These are phyloP conservation scores for Castanopsis chinensis DNA, from an alignment of 306 rosid genomes.

Conservation along the genomic window DNA sequence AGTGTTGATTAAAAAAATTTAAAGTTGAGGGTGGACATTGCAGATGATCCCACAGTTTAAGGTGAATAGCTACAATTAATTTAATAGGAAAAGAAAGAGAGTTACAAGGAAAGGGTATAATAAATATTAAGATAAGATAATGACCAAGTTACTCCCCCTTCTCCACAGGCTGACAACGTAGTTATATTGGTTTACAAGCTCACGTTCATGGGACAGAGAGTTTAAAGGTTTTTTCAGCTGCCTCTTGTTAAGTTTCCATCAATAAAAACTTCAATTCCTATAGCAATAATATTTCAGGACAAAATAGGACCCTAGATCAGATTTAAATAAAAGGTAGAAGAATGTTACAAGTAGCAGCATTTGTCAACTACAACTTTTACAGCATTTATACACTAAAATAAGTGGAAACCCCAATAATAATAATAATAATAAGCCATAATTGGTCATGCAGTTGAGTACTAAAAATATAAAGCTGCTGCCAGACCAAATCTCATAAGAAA, in stretches of 20 bases:
- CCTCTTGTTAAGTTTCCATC: slow-evolving; percentile 54
- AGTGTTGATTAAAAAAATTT: too few species aligned
- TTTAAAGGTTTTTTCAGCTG: slow-evolving; percentile 73
- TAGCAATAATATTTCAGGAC: slow-evolving; percentile 7
- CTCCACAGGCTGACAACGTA: slow-evolving; percentile 87
- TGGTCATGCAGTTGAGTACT: neutral
- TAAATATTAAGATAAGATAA: slow-evolving; percentile 10
- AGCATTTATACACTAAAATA: neutral
- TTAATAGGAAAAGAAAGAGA: neutral
- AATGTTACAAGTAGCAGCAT: neutral
- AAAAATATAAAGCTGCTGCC: neutral
- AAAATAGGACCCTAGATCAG: neutral
- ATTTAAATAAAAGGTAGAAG: neutral
- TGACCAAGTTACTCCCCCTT: slow-evolving; percentile 59
- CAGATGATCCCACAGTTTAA: too few species aligned
- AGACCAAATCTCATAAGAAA: neutral
- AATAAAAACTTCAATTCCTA: slow-evolving; percentile 14
- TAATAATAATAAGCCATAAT: neutral
- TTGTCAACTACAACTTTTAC: neutral
- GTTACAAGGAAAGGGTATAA: neutral
- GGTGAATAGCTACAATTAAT: too few species aligned
- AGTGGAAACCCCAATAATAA: neutral
- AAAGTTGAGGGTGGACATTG: too few species aligned
- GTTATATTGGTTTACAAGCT: slow-evolving; percentile 70
- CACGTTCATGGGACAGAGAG: slow-evolving; percentile 73